A percentile compares a stretch with the other conserved stretches of the same genome.
Evolutionary conservation across 2,329 filamentous ascomycete species (phyloP).

Genomic region (Xylaria polymorpha): DNA sequence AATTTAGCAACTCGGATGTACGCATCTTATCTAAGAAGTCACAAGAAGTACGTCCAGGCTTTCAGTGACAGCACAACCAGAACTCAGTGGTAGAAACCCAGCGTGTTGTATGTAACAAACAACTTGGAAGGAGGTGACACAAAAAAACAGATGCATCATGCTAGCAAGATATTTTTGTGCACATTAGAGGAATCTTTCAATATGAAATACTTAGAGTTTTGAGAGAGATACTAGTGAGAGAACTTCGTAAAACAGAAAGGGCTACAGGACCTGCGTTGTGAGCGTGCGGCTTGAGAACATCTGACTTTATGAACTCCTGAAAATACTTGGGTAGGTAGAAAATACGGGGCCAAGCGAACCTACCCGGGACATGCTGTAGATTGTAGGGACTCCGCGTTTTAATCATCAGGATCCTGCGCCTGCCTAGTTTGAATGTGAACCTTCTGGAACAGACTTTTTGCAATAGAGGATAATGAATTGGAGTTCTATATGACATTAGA

Average conservation of each 20-base stretch:
- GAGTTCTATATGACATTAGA: neutral
- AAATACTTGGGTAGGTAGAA: neutral
- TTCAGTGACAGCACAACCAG: neutral
- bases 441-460: too few species aligned
- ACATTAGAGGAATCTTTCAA: neutral
- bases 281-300: neutral
- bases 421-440: neutral
- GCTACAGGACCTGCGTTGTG: too few species aligned
- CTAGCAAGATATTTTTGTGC: neutral
- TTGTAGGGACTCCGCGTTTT: neutral
- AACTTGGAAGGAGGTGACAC: neutral
- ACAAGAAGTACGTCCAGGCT: neutral
- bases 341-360: neutral
- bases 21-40: neutral
- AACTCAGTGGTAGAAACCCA: neutral
- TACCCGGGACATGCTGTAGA: conserved; percentile 10
- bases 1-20: neutral
- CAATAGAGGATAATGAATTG: neutral
- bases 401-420: neutral
- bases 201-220: neutral
- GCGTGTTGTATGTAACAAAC: neutral
- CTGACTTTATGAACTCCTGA: conserved; percentile 9
- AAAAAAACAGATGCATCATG: neutral
- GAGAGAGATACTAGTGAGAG: neutral
- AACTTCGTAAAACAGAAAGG: neutral